A percentile compares a stretch with the other conserved stretches of the same genome.
phyloP scores from a whole-genome alignment of 352 stramenopile genomes.

The Pythium myriotylum region DNA sequence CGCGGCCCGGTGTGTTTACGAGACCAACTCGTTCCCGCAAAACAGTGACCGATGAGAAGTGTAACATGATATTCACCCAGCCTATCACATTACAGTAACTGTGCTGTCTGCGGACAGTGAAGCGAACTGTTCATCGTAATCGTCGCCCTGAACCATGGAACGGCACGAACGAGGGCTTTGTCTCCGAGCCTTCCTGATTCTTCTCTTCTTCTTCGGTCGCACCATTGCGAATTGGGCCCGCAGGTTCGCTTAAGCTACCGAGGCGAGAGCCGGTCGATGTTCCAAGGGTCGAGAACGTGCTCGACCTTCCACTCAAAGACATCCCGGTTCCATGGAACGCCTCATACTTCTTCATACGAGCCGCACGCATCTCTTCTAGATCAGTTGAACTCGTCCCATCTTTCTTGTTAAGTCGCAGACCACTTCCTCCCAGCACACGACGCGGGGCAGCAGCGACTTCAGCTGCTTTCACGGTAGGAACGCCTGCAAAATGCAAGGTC shows the following conservation, averaged over 20 bases:
- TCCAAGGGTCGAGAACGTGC: conserved; percentile 35
- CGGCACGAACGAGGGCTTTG: conserved; percentile 41
- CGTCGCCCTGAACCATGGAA: conserved; percentile 70
- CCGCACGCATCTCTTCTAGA: conserved; percentile 61
- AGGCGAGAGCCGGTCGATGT: conserved; percentile 12
- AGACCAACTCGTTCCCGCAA: neutral
- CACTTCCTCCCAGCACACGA: conserved; percentile 44
- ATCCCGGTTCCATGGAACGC: conserved; percentile 82
- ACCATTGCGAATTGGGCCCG: neutral
- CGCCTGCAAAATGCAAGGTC: conserved; percentile 34
- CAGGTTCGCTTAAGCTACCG: neutral
- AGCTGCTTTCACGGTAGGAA: conserved; percentile 63
- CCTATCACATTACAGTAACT: neutral
- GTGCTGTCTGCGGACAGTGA: neutral
- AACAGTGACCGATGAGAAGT: neutral
- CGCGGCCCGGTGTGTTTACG: conserved; percentile 5
- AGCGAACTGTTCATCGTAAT: conserved; percentile 31
- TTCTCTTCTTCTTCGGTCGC: conserved; percentile 42
- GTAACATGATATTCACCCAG: neutral
- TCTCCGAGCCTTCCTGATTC: conserved; percentile 38
- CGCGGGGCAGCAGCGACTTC: conserved; percentile 43
- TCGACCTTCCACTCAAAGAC: conserved; percentile 61
- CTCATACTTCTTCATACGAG: conserved; percentile 80
- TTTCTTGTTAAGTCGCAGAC: conserved; percentile 75
- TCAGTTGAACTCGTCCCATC: conserved; percentile 55